phyloP scores from a whole-genome alignment of 1,284 basidiomycete genomes.

The Singerocomus rubriflavus region DNA sequence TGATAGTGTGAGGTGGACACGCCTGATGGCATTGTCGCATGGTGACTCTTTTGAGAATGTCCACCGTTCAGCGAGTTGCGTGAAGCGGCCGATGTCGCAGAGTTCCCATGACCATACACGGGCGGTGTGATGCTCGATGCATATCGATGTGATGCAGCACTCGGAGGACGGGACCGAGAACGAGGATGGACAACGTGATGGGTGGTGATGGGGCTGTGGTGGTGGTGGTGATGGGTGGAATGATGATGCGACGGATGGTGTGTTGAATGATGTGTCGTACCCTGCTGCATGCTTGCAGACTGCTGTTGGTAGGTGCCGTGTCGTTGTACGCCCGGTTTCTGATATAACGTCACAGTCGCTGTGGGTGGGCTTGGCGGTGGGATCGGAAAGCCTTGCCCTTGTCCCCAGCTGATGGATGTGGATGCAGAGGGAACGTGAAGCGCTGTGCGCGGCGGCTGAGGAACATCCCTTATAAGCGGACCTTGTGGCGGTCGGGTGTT shows the following conservation, averaged over 20 bases:
- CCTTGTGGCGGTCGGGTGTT: conserved; percentile 15
- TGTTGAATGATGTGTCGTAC: conserved; percentile 2
- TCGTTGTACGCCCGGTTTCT: conserved; percentile 14
- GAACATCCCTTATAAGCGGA: conserved; percentile 14
- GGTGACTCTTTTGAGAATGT: conserved; percentile 15
- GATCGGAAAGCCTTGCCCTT: conserved; percentile 2
- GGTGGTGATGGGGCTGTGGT: conserved; percentile 7
- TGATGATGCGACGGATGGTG: conserved; percentile 9
- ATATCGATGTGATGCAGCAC: conserved; percentile 31
- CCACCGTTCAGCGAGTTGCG: conserved; percentile 24
- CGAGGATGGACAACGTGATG: conserved; percentile 21
- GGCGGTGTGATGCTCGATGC: conserved; percentile 28
- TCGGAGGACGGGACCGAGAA: conserved; percentile 30
- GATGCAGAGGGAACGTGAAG: conserved; percentile 10
- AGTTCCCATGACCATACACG: conserved; percentile 25
- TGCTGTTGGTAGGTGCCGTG: conserved; percentile 10
- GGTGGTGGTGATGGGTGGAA: conserved; percentile 3
- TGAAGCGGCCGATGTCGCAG: conserved; percentile 19
- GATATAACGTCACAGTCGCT: not conserved
- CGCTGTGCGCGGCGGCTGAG: conserved; percentile 23
- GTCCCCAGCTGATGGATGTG: conserved; percentile 7
- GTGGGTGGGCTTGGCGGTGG: conserved; percentile 2
- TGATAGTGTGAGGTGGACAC: conserved; percentile 4
- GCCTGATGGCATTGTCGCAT: conserved; percentile 9
- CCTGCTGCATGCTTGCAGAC: conserved; percentile 11